phyloP scores from a whole-genome alignment of 2,329 filamentous ascomycete genomes.

The Neonectria ditissima region DNA sequence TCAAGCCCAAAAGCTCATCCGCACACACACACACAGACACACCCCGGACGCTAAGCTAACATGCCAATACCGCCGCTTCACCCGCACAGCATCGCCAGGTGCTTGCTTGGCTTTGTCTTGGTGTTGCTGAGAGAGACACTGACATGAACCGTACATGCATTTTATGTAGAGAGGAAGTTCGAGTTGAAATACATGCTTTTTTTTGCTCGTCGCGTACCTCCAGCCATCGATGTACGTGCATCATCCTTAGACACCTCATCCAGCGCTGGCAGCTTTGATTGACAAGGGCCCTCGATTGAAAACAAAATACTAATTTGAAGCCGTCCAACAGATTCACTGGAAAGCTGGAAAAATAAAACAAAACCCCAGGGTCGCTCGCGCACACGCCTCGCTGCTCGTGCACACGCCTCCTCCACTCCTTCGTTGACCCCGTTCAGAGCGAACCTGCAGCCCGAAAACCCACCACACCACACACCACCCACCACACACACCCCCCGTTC shows the following conservation, averaged over 20 bases:
- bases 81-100: neutral
- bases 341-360: slow-evolving; percentile 4
- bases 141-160: neutral
- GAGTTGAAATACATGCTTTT: neutral
- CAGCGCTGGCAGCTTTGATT: neutral
- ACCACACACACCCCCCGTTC: slow-evolving; percentile 8
- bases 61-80: neutral
- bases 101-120: neutral
- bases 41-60: neutral
- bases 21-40: neutral
- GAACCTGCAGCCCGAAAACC: slow-evolving; percentile 6
- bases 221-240: too few species aligned
- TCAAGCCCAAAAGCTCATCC: neutral
- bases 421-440: slow-evolving; percentile 11
- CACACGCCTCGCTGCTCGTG: neutral
- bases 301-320: neutral
- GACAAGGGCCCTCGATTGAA: neutral
- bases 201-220: too few species aligned
- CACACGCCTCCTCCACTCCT: slow-evolving; percentile 17
- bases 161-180: neutral
- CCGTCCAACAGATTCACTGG: neutral
- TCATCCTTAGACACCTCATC: slow-evolving; percentile 11
- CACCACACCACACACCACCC: neutral
- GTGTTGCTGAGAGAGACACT: neutral
- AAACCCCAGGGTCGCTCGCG: neutral